A percentile compares a stretch with the other conserved stretches of the same genome.
Evolutionary conservation across 2,329 filamentous ascomycete genomes (phyloP).

Genomic region (Cladophialophora immunda): DNA sequence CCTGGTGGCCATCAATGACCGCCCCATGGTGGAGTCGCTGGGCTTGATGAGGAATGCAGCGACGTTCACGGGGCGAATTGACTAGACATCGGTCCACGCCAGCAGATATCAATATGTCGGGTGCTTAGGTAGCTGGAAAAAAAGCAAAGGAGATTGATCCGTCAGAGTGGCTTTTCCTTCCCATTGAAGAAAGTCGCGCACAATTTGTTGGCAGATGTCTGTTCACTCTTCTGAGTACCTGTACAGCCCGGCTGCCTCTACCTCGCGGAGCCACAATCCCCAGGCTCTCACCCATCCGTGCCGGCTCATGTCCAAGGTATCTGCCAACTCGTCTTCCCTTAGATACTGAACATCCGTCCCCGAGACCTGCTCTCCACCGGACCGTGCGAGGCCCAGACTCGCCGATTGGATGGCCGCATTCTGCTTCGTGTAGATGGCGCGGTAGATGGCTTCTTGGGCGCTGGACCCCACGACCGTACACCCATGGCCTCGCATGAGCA

Average conservation of each 20-base stretch:
- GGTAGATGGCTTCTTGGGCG: conserved; percentile 53
- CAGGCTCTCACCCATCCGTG: not conserved
- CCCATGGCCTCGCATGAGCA: conserved; percentile 58
- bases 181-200: no score
- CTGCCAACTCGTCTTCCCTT: not conserved
- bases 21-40: not conserved
- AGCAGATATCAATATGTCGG: no score
- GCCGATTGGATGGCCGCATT: conserved; percentile 56
- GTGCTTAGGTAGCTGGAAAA: no score
- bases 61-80: conserved; percentile 7
- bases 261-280: conserved; percentile 16
- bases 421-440: conserved; percentile 55
- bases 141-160: no score
- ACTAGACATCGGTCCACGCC: no score
- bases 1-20: no score
- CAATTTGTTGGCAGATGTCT: no score
- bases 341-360: not conserved
- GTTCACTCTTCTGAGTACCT: not conserved
- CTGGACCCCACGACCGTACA: conserved; percentile 51
- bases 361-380: not conserved
- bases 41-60: conserved; percentile 8
- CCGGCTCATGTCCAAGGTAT: not conserved
- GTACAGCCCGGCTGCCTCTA: conserved; percentile 4
- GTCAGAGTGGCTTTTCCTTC: no score
- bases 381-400: conserved; percentile 33